Evolutionary conservation across 108 stramenopile species (phyloP), one percentile per base, ranked within the genome.

Genomic region (Cyclotella choctawhatcheeana): DNA sequence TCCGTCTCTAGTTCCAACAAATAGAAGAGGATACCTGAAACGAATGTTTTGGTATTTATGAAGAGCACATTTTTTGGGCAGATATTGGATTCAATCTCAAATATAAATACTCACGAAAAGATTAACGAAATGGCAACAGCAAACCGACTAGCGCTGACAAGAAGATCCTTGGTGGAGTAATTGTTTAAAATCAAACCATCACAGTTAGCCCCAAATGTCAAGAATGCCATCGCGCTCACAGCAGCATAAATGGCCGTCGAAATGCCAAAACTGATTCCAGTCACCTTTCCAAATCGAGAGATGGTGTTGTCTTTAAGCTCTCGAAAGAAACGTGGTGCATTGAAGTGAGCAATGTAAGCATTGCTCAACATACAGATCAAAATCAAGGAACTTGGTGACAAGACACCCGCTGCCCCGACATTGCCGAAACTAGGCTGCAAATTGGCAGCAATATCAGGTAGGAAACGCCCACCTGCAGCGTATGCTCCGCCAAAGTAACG

Each of bases 311-410:
- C 74, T 84, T 95, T 84, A 21, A 99, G 84, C 69, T 99, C 97
- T 13, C 83, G 47, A 62, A 94, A 99, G 56, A 91, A 92, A 63
- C 65, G 73, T 26, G 79, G 75, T 12, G 98, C 98, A 75, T 97
- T 99, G 86, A 94, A 95, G 72, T 97, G 98, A 6, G 96, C 96
- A 87, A 97, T 95, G 85, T 92, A 99, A 16, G 97, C 95, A 13
- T 97, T 98, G 68, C 88, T 88, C 30, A 99, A 69, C 98, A 99
- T 99, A 56, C 96, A 97, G n/a, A 99, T 82, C 4, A 98, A 77
- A 53, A 97, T 92, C 27, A 95, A 83, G 7, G 94, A 82, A 35
- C 86, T 85, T 18, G 87, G 77, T 12, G 86, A 82, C 56, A 93
- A 90, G 37, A 95, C 86, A 17, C 69, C 85, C 26, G 85, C 70